phyloP scores from a whole-genome alignment of 176 grass and related monocot species.

The Thinopyrum elongatum region DNA sequence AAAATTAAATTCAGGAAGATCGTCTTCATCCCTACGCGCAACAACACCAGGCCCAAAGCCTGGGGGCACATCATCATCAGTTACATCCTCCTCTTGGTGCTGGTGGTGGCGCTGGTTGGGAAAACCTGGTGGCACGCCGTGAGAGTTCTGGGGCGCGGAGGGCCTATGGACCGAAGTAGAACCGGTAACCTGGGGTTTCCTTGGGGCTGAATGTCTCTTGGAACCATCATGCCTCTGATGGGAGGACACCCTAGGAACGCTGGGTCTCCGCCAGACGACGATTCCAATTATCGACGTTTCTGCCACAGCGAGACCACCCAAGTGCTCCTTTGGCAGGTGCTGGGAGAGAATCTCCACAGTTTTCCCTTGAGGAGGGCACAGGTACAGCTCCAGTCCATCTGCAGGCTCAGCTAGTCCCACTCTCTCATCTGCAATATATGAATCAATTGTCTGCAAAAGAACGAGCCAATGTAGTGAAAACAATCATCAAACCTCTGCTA shows the following conservation, averaged over 20 bases:
- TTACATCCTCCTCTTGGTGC: conserved; percentile 49
- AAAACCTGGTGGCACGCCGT: conserved; percentile 35
- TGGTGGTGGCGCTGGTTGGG: conserved; percentile 12
- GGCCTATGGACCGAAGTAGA: conserved; percentile 40
- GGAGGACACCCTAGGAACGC: conserved; percentile 51
- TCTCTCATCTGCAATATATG: conserved; percentile 81
- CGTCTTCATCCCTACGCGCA: conserved; percentile 53
- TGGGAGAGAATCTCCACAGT: conserved; percentile 59
- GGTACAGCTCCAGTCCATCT: conserved; percentile 87
- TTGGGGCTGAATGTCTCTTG: conserved; percentile 53
- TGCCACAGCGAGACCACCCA: conserved; percentile 38
- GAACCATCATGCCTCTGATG: conserved; percentile 50
- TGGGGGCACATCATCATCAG: conserved; percentile 75
- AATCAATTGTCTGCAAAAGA: conserved; percentile 73
- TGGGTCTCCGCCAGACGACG: conserved; percentile 75
- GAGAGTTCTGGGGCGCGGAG: conserved; percentile 12
- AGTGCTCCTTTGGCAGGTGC: conserved; percentile 69
- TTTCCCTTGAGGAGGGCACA: conserved; percentile 73
- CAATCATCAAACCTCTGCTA: background rate
- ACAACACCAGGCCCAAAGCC: conserved; percentile 79
- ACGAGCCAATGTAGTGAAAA: background rate
- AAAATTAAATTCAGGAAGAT: conserved; percentile 71
- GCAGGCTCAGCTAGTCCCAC: conserved; percentile 86
- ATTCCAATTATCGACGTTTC: conserved; percentile 65
- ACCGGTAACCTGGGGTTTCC: conserved; percentile 49